Evolutionary conservation across 78 protist species (phyloP), one percentile per base, ranked within the genome.

Genomic region (Bodo saltans): DNA sequence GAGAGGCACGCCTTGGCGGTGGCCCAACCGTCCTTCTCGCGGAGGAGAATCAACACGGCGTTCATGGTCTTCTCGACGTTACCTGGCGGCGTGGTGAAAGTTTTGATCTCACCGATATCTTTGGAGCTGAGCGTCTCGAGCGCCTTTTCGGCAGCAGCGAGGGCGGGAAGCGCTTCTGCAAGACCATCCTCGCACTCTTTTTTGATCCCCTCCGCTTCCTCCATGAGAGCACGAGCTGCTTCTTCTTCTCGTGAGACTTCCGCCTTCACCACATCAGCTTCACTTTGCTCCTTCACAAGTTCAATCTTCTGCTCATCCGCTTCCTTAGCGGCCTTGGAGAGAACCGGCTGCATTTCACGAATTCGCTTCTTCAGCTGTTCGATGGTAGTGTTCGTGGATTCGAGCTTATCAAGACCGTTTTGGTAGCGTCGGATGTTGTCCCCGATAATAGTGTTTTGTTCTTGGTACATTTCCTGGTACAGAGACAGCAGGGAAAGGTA

Each of bases 21-120:
- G n/a, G 68, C 83, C 92, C 93, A 92, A 60, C 83, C 85, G 69
- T 88, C 83, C 34, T 17, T 87, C 30, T 21, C 42, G 4, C 88
- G 86, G n/a, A 91, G 71, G 34, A 93, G 86, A 29, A 89, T 26
- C 85, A 85, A 72, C 32, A 93, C 94, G 3, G 93, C 86, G 40
- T 90, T 90, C 92, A 93, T 90, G 41, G 90, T 94, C 60, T 32
- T 68, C 85, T 82, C 39, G 60, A 94, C 91, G 67, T 70, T 1
- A 60, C 0, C 72, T 32, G 92, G 94, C 26, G 94, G 94, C n/a
- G 34, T 76, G 71, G 60, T 29, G 72, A 91, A 68, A 0, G 82
- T 0, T 53, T 85, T 73, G 76, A 94, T 69, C 33, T 90, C 91
- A 37, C 35, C 85, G 41, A 92, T 69, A 42, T 88, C 88, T 29